Evolutionary conservation across 2,329 filamentous ascomycete species (phyloP).

Genomic region (Myriangium duriaei): DNA sequence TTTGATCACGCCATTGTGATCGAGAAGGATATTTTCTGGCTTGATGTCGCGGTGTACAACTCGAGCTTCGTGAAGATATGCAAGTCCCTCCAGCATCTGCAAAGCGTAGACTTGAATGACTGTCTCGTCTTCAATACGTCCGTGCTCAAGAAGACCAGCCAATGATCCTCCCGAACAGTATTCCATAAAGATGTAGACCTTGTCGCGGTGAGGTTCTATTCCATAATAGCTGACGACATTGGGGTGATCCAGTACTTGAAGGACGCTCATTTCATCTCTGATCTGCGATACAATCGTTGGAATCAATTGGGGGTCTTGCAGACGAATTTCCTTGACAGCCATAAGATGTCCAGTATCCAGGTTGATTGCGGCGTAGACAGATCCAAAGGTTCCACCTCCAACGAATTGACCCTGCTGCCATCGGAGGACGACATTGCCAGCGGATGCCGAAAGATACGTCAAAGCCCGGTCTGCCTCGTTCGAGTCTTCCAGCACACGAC

Average conservation of each 20-base stretch:
- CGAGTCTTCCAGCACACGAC: conserved; percentile 80
- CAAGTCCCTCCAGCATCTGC: conserved; percentile 85
- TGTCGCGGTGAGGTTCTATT: conserved; percentile 94
- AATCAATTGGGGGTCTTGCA: conserved; percentile 93
- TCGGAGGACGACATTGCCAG: conserved; percentile 86
- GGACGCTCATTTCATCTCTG: conserved; percentile 89
- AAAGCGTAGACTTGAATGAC: conserved; percentile 95
- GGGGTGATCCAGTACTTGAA: conserved; percentile 90
- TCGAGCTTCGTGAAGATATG: conserved; percentile 79
- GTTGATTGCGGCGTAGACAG: conserved; percentile 95
- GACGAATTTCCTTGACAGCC: conserved; percentile 96
- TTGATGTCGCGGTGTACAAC: conserved; percentile 98
- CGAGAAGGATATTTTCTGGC: conserved; percentile 89
- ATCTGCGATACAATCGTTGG: conserved; percentile 90
- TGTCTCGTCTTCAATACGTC: conserved; percentile 92
- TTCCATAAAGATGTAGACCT: conserved; percentile 99
- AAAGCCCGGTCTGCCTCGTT: conserved; percentile 94
- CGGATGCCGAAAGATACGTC: conserved; percentile 83
- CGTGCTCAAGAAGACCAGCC: conserved; percentile 80
- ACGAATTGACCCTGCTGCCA: conserved; percentile 99
- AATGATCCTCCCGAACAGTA: conserved; percentile 94
- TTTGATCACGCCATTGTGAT: conserved; percentile 97
- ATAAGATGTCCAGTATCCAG: conserved; percentile 90
- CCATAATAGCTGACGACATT: conserved; percentile 97
- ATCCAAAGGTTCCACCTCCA: conserved; percentile 91